These are phyloP conservation scores for Penicillium atrosanguineum DNA, from an alignment of 495 filamentous ascomycete species.

Conservation along the genomic window DNA sequence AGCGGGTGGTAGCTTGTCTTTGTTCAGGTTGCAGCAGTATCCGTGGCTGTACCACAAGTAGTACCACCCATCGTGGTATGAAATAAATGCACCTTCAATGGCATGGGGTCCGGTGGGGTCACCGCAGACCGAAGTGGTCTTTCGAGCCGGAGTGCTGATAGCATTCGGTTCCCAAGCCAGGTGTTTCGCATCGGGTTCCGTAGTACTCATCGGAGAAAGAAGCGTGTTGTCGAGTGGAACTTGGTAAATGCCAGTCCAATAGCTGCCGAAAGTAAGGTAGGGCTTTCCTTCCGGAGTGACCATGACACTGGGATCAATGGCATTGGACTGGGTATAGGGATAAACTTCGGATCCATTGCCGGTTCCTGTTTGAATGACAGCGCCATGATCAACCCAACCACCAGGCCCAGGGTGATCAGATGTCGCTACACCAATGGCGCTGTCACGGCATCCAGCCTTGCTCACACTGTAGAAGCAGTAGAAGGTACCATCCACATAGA, in stretches of 20 bases:
- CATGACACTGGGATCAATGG: slow-evolving; percentile 69
- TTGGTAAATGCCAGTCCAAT: slow-evolving; percentile 71
- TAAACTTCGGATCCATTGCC: slow-evolving; percentile 42
- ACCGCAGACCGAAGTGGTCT: slow-evolving; percentile 31
- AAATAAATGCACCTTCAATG: slow-evolving; percentile 52
- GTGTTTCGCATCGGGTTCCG: slow-evolving; percentile 29
- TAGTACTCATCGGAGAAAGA: slow-evolving; percentile 26
- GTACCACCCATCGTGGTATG: slow-evolving; percentile 55
- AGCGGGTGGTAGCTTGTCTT: slow-evolving; percentile 40
- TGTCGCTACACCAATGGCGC: slow-evolving; percentile 70
- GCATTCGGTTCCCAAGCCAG: slow-evolving; percentile 33
- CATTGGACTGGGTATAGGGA: slow-evolving; percentile 59
- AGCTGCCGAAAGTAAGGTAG: slow-evolving; percentile 66
- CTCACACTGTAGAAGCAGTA: slow-evolving; percentile 74
- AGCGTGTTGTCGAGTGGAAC: slow-evolving; percentile 50
- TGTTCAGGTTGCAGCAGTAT: slow-evolving; percentile 61
- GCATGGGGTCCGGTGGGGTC: slow-evolving; percentile 37
- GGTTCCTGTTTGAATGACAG: slow-evolving; percentile 41
- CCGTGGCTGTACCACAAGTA: slow-evolving; percentile 74
- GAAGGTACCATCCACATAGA: slow-evolving; percentile 53
- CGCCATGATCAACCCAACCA: slow-evolving; percentile 53
- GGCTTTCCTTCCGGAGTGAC: slow-evolving; percentile 40
- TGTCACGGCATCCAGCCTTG: slow-evolving; percentile 63
- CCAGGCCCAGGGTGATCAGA: slow-evolving; percentile 58
- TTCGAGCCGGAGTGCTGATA: slow-evolving; percentile 18